phyloP scores from a whole-genome alignment of 164 flowering plant species.

The Macadamia tetraphylla region DNA sequence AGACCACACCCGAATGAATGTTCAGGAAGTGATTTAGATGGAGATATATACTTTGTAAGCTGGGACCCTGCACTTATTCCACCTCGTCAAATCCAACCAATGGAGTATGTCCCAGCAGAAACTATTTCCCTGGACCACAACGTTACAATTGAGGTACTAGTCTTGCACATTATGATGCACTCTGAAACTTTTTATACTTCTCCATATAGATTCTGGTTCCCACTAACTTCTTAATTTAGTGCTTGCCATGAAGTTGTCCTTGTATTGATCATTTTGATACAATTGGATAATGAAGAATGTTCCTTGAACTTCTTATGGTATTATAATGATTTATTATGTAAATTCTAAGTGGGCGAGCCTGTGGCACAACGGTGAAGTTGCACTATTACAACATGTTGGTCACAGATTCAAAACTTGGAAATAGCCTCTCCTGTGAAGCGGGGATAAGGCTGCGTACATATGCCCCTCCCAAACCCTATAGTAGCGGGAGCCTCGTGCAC shows the following conservation, averaged over 20 bases:
- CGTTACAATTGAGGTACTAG: constrained; percentile 42
- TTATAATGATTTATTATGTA: not conserved
- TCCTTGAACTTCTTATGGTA: not conserved
- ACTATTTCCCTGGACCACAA: constrained; percentile 46
- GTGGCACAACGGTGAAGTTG: no score
- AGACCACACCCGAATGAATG: constrained; percentile 98
- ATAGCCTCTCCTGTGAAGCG: no score
- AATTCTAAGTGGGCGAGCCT: no score
- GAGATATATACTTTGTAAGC: constrained; percentile 77
- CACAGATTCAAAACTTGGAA: no score
- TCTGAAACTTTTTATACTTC: not conserved
- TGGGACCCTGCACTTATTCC: constrained; percentile 83
- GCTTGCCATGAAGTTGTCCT: no score
- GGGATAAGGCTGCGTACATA: no score
- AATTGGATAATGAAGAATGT: not conserved
- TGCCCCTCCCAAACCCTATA: no score
- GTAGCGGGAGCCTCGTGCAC: no score
- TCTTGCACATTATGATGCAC: not conserved
- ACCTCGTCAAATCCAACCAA: constrained; percentile 46
- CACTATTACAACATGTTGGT: no score
- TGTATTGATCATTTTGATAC: not conserved
- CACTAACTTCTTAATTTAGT: no score
- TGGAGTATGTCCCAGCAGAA: constrained; percentile 72
- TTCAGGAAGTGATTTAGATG: constrained; percentile 94
- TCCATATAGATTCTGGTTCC: no score